These are phyloP conservation scores for Bassia scoparia DNA, from an alignment of 148 eudicot genomes.

Conservation along the genomic window DNA sequence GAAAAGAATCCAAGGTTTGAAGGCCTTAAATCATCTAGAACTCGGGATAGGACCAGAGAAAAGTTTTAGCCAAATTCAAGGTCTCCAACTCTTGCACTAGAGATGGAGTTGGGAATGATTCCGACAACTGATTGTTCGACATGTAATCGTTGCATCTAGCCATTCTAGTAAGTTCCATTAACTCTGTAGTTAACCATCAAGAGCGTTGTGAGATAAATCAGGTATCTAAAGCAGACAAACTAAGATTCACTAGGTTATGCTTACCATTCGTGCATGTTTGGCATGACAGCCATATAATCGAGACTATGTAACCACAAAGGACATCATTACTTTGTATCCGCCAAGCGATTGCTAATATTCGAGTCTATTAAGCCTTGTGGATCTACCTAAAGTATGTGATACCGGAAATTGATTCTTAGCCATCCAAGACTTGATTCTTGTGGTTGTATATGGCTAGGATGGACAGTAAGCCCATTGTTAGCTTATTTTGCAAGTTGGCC, in stretches of 20 bases:
- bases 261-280: slow-evolving; percentile 49
- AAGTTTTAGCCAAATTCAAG: slow-evolving; percentile 35
- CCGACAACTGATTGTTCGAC: slow-evolving; percentile 43
- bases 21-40: slow-evolving; percentile 35
- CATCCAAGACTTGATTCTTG: slow-evolving; percentile 31
- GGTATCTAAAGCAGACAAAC: slow-evolving; percentile 25
- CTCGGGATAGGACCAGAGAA: slow-evolving; percentile 45
- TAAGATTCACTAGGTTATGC: slow-evolving; percentile 41
- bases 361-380: slow-evolving; percentile 16
- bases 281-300: slow-evolving; percentile 38
- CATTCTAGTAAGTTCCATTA: slow-evolving; percentile 31
- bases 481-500: slow-evolving; percentile 23
- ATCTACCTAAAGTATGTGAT: background rate
- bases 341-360: slow-evolving; percentile 28
- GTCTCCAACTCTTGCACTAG: slow-evolving; percentile 40
- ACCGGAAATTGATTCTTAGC: slow-evolving; percentile 39
- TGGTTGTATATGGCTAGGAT: slow-evolving; percentile 22
- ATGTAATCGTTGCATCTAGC: slow-evolving; percentile 36
- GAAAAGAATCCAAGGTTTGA: slow-evolving; percentile 44
- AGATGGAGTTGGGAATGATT: slow-evolving; percentile 39
- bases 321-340: slow-evolving; percentile 36
- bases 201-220: slow-evolving; percentile 43
- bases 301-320: slow-evolving; percentile 29
- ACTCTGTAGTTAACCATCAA: slow-evolving; percentile 42
- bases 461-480: slow-evolving; percentile 10